Percentiles rank a stretch among this genome's conserved stretches.
phyloP scores from a whole-genome alignment of 2,329 filamentous ascomycete genomes.

The Periconia digitata region DNA sequence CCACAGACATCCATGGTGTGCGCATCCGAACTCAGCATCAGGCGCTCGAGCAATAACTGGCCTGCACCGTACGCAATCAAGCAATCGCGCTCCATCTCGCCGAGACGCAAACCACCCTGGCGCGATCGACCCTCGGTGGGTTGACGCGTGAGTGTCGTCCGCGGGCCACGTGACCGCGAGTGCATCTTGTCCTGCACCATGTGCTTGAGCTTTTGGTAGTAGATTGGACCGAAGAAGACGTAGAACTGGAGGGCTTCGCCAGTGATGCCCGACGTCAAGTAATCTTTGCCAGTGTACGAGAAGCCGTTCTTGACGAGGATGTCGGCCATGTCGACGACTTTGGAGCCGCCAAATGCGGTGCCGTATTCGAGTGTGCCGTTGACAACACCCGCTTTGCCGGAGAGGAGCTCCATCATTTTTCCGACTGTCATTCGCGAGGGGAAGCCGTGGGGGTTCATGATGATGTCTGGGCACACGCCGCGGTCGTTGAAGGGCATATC shows the following conservation, averaged over 20 bases:
- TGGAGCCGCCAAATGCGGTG: conserved; percentile 80
- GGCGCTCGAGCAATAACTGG: conserved; percentile 84
- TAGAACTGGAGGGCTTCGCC: conserved; percentile 93
- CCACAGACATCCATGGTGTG: conserved; percentile 94
- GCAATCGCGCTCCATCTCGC: conserved; percentile 99
- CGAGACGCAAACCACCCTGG: conserved; percentile 87
- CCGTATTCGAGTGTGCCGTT: conserved; percentile 87
- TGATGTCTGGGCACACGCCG: conserved; percentile 94
- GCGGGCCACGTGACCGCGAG: conserved; percentile 83
- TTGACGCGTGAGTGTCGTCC: conserved; percentile 89
- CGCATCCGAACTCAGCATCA: conserved; percentile 93
- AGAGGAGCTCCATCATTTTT: conserved; percentile 92
- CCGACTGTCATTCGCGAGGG: conserved; percentile 99
- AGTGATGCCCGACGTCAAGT: conserved; percentile 91
- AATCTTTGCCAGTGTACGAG: conserved; percentile 96
- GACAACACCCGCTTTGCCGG: conserved; percentile 89
- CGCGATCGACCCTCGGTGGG: conserved; percentile 93
- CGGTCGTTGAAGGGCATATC: conserved; percentile 94
- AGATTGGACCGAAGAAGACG: conserved; percentile 98
- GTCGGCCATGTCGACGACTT: conserved; percentile 84
- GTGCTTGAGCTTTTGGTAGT: conserved; percentile 99
- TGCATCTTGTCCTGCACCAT: conserved; percentile 99
- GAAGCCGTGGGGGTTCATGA: conserved; percentile 99
- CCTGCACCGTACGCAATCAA: conserved; percentile 94
- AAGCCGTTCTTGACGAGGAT: conserved; percentile 87